Evolutionary conservation across 2,329 filamentous ascomycete genomes (phyloP).

Genomic region (Talaromyces piceae): DNA sequence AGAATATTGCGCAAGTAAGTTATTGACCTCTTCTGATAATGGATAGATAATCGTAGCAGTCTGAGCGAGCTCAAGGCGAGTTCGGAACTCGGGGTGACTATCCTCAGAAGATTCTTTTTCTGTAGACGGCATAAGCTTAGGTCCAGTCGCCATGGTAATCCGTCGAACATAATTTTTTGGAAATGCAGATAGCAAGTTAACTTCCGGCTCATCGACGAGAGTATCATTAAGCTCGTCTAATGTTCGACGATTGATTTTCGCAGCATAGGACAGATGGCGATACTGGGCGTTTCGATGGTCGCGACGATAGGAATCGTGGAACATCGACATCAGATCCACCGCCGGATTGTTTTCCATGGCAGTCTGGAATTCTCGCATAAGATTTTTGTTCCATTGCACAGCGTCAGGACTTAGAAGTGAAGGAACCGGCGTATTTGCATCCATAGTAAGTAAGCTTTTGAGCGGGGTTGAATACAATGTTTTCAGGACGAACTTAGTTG

Average conservation of each 20-base stretch:
- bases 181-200: constrained; percentile 16
- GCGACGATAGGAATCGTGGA: constrained; percentile 15
- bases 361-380: constrained; percentile 16
- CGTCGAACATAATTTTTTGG: constrained; percentile 17
- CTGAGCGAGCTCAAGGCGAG: constrained; percentile 15
- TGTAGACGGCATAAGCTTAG: not conserved
- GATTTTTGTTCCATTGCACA: constrained; percentile 17
- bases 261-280: constrained; percentile 13
- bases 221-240: constrained; percentile 13
- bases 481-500: constrained; percentile 1
- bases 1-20: constrained; percentile 10
- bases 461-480: not conserved
- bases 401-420: constrained; percentile 14
- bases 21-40: constrained; percentile 15
- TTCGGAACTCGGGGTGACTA: constrained; percentile 14
- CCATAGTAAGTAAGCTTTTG: constrained; percentile 1
- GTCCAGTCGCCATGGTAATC: constrained; percentile 16
- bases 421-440: constrained; percentile 3
- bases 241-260: constrained; percentile 14
- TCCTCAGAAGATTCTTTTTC: constrained; percentile 4
- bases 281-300: constrained; percentile 14
- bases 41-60: constrained; percentile 18
- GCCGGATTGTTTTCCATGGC: constrained; percentile 16
- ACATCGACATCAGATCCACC: constrained; percentile 18
- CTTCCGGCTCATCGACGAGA: constrained; percentile 14